Evolutionary conservation across 768 basidiomycete species (phyloP).

Genomic region (Suillus clintonianus): DNA sequence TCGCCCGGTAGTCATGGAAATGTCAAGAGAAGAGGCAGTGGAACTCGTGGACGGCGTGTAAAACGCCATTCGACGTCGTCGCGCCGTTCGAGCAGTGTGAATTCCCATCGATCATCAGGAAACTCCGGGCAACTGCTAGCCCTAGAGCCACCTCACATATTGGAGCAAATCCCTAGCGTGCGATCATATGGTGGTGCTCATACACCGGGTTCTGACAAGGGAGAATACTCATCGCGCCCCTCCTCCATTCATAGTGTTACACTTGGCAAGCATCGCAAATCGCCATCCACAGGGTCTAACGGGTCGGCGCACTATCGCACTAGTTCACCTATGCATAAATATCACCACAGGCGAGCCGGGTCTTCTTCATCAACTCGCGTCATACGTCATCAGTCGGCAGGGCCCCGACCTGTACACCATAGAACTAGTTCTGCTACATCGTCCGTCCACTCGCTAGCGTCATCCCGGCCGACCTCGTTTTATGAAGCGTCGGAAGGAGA

Average conservation of each 20-base stretch:
- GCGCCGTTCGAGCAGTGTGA: constrained; percentile 87
- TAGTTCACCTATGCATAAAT: constrained; percentile 72
- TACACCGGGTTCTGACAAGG: constrained; percentile 87
- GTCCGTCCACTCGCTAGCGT: constrained; percentile 72
- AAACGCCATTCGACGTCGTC: constrained; percentile 79
- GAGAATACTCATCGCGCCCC: constrained; percentile 76
- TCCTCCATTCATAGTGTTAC: constrained; percentile 84
- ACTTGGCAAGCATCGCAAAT: constrained; percentile 66
- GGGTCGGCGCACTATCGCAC: constrained; percentile 66
- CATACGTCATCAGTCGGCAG: constrained; percentile 62
- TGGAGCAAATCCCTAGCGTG: constrained; percentile 56
- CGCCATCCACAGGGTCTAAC: constrained; percentile 76
- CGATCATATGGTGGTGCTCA: constrained; percentile 78
- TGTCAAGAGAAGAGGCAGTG: constrained; percentile 54
- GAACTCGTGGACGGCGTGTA: constrained; percentile 50
- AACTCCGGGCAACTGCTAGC: constrained; percentile 47
- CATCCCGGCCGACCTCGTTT: constrained; percentile 76
- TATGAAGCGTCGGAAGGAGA: constrained; percentile 77
- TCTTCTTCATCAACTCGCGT: constrained; percentile 85
- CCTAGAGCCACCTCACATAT: constrained; percentile 57
- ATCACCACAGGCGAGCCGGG: constrained; percentile 75
- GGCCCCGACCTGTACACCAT: constrained; percentile 52
- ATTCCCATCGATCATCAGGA: constrained; percentile 73
- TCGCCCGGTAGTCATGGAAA: constrained; percentile 36
- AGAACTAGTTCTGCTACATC: constrained; percentile 79